Evolutionary conservation across 345 rosid species (phyloP).

Genomic region (Dovyalis caffra): DNA sequence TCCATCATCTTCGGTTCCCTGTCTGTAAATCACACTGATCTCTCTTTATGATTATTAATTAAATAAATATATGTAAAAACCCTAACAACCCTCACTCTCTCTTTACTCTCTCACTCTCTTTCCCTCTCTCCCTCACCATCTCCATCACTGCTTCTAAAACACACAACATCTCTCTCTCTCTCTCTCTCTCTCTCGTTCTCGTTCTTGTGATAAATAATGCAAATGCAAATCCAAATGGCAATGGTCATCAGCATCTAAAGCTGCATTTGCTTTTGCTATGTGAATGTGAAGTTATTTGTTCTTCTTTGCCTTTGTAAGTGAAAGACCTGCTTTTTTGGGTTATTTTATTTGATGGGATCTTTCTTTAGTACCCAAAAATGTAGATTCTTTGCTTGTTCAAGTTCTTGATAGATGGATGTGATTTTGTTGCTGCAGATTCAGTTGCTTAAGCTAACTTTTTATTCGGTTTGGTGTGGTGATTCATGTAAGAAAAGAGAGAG

Average conservation of each 20-base stretch:
- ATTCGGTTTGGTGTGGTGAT: background rate
- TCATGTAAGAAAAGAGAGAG: background rate
- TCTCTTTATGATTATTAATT: background rate
- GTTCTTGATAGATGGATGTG: constrained; percentile 1
- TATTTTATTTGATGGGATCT: background rate
- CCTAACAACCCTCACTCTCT: constrained; percentile 14
- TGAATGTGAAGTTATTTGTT: background rate
- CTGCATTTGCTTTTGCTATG: background rate
- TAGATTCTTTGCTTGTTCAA: background rate
- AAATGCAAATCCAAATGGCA: background rate
- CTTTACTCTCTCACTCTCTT: background rate
- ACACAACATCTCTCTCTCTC: background rate
- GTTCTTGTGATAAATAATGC: background rate
- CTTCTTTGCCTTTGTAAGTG: background rate
- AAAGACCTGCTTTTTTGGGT: background rate
- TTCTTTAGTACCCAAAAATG: background rate
- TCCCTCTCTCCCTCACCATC: background rate
- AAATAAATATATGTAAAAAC: background rate
- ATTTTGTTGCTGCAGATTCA: background rate
- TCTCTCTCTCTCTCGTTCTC: background rate
- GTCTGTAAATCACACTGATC: constrained; percentile 10
- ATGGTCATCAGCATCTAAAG: background rate
- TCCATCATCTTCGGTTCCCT: constrained; percentile 23
- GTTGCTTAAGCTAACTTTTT: background rate
- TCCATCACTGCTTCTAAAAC: background rate